A percentile compares a stretch with the other conserved stretches of the same genome.
phyloP scores from a whole-genome alignment of 495 filamentous ascomycete species.

The Parachaetomium inaequale region DNA sequence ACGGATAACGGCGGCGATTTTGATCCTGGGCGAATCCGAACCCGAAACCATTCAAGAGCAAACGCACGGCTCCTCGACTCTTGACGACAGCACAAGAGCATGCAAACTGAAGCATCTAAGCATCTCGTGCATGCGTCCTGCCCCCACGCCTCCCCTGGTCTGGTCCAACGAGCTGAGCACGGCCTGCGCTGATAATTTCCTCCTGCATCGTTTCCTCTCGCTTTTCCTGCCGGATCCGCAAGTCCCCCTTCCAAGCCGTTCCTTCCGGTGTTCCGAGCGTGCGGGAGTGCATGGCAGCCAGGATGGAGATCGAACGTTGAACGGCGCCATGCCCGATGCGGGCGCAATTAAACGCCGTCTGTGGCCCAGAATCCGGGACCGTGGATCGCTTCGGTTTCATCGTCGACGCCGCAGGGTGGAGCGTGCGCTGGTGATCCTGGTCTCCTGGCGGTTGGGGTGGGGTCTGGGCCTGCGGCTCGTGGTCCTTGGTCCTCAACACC shows the following conservation, averaged over 20 bases:
- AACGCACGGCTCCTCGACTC: too few species aligned
- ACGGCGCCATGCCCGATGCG: slow-evolving; percentile 10
- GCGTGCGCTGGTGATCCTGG: background rate
- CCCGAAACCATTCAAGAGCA: too few species aligned
- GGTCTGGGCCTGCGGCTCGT: slow-evolving; percentile 1
- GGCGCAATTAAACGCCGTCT: background rate
- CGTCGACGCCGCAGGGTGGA: background rate
- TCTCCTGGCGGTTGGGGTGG: background rate
- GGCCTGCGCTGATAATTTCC: background rate
- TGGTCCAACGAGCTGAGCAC: background rate
- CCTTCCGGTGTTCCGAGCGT: slow-evolving; percentile 22
- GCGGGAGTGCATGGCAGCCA: background rate
- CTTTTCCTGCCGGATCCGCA: background rate
- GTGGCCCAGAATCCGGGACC: slow-evolving; percentile 22
- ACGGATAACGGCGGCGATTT: too few species aligned
- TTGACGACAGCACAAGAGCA: too few species aligned
- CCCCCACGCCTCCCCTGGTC: too few species aligned
- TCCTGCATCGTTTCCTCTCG: too few species aligned
- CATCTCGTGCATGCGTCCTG: too few species aligned
- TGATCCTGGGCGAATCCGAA: too few species aligned
- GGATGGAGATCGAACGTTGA: slow-evolving; percentile 2
- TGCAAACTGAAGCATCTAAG: too few species aligned
- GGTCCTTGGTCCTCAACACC: slow-evolving; percentile 16
- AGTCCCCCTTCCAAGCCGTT: slow-evolving; percentile 3
- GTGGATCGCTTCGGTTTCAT: slow-evolving; percentile 18